Percentiles rank a stretch among this genome's conserved stretches.
phyloP scores from a whole-genome alignment of 139 green algal species.

The Chlamydomonas applanata region DNA sequence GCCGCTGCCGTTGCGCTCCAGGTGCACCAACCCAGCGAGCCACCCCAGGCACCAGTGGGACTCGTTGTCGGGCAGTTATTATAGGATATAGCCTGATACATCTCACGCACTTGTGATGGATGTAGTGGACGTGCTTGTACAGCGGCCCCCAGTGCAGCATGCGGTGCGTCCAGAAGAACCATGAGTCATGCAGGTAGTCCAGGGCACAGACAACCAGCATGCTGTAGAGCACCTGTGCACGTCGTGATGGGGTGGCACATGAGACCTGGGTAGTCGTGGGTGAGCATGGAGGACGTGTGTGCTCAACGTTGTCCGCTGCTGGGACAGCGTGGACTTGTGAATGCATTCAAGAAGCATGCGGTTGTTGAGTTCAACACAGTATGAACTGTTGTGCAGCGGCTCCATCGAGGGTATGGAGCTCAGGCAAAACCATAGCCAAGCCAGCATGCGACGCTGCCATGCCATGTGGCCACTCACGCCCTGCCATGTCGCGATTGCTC shows the following conservation, averaged over 20 bases:
- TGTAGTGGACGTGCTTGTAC: conserved; percentile 73
- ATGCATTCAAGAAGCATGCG: too few species aligned
- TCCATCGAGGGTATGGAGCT: too few species aligned
- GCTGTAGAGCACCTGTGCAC: conserved; percentile 51
- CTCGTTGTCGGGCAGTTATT: too few species aligned
- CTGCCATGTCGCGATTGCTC: conserved; percentile 13
- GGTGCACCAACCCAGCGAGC: too few species aligned
- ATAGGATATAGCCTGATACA: too few species aligned
- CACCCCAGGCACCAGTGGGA: too few species aligned
- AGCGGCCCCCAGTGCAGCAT: conserved; percentile 81
- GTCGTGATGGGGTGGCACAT: not conserved
- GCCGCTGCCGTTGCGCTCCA: too few species aligned
- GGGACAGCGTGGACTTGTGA: not conserved
- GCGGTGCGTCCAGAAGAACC: conserved; percentile 92
- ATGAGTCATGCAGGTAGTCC: conserved; percentile 84
- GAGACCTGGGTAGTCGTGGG: not conserved
- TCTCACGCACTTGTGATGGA: conserved; percentile 74
- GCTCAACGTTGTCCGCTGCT: not conserved
- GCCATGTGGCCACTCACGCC: too few species aligned
- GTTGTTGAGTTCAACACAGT: too few species aligned
- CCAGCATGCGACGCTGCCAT: too few species aligned
- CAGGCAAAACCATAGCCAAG: too few species aligned
- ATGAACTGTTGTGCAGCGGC: too few species aligned
- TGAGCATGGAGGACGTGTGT: not conserved
- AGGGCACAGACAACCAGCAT: conserved; percentile 50